Evolutionary conservation across 179 eudicot species (phyloP).

Genomic region (Camellia oleifera): DNA sequence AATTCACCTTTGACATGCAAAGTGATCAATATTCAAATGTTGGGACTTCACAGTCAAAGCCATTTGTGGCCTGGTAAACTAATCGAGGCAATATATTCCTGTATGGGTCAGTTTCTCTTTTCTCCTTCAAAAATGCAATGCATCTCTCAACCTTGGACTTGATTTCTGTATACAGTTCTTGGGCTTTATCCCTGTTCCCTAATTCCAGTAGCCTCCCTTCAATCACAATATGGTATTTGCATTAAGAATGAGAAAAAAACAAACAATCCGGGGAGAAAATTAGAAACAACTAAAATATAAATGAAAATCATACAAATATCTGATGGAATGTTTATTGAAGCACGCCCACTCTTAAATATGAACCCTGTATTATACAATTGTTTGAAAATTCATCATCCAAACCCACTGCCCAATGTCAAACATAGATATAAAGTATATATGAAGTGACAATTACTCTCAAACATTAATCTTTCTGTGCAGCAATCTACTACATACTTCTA

Average conservation of each 20-base stretch:
- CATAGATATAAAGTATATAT: too few species aligned
- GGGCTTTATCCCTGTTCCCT: conserved; percentile 52
- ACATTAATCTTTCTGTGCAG: too few species aligned
- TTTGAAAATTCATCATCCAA: not conserved
- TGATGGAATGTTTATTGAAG: not conserved
- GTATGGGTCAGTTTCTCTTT: conserved; percentile 68
- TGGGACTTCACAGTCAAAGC: conserved; percentile 55
- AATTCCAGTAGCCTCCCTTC: conserved; percentile 62
- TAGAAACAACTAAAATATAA: too few species aligned
- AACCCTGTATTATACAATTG: not conserved
- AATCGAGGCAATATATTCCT: conserved; percentile 51
- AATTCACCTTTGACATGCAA: not conserved
- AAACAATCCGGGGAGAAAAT: not conserved
- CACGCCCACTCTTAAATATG: not conserved
- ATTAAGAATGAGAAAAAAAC: not conserved
- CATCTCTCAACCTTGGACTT: conserved; percentile 67
- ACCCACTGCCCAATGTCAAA: not conserved
- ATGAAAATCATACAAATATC: not conserved
- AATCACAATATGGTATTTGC: not conserved
- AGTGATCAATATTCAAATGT: conserved; percentile 43
- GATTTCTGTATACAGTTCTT: conserved; percentile 54
- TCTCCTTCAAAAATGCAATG: conserved; percentile 61
- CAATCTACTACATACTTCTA: too few species aligned
- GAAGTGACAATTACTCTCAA: too few species aligned
- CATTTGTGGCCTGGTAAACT: conserved; percentile 47